Base-by-base conservation (phyloP, 768 basidiomycete species). In the Imleria badia region DNA sequence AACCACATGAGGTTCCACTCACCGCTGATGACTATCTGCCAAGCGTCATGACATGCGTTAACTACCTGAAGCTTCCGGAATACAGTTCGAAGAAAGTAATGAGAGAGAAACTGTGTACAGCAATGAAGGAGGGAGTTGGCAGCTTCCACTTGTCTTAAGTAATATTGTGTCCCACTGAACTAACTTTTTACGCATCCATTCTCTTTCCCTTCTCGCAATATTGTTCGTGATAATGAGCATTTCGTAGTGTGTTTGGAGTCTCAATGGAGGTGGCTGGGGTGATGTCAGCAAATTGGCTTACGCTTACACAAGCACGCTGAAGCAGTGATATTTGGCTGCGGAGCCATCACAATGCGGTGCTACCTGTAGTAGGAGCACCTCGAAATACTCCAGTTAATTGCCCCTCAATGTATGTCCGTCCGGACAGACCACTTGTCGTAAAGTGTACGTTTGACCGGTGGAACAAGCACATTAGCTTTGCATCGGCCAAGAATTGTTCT, bases 31-130 rank as follows among this genome's bases (percentile, higher is more conserved):
- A 97, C 66, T 95, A 97, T 68, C 78, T 98, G 29, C 95, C 95
- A 0, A 95, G 92, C 64, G 95, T 98, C 30, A 98, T 98, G 97
- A 98, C 97, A 5, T 99, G 97, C 71, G 95, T 94, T 56, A 94
- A 94, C 72, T 96, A 94, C 68, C 76, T 99, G 66, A 99, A 99
- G 72, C 77, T 98, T 60, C 96, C 96, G 0, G 94, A 98, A 66
- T 98, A 98, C 70, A 92, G 90, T 52, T 86, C 87, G 26, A 94
- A 90, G 72, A 81, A 77, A 34, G 84, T 91, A 36, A 88, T 98
- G 85, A 79, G 76, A 63, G 85, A 91, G 70, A 96, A 94, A 69
- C 72, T 99, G 60, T 77, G 78, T 48, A 78, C 83, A 31, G 96
- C 97, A 35, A 91, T 97, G 77, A 82, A 84, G 63, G 97, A 98